These are phyloP conservation scores for Sherardia arvensis DNA, from an alignment of 257 asterid genomes.

Conservation along the genomic window DNA sequence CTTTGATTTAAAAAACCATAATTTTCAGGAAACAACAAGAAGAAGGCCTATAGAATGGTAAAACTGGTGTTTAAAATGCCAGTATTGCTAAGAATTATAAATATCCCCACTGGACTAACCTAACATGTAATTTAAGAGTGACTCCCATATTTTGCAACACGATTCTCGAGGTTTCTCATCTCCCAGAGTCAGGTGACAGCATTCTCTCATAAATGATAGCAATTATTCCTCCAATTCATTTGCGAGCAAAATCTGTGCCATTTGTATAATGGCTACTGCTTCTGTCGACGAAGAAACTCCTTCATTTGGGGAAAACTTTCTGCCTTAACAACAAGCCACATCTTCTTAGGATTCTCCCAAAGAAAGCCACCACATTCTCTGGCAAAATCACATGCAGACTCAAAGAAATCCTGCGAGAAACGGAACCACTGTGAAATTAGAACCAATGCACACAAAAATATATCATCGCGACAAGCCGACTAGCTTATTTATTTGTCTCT, in stretches of 20 bases:
- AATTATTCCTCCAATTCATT: not conserved
- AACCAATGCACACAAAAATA: not conserved
- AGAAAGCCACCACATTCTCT: constrained; percentile 68
- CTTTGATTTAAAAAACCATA: not conserved
- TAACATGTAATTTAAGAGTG: not conserved
- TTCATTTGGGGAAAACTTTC: constrained; percentile 69
- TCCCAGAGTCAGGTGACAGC: not conserved
- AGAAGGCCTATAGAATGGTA: not conserved
- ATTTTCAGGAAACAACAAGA: not conserved
- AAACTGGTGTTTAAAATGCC: not conserved
- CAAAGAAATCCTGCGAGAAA: constrained; percentile 62
- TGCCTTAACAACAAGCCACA: constrained; percentile 72
- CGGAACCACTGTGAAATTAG: not conserved
- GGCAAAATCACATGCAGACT: constrained; percentile 82
- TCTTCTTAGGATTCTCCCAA: constrained; percentile 73
- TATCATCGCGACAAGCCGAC: not conserved
- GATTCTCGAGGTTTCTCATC: not conserved
- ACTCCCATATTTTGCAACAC: not conserved
- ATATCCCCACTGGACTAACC: not conserved
- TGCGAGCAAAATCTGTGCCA: not conserved
- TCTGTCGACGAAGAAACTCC: constrained; percentile 68
- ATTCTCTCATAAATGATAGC: not conserved
- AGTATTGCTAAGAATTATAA: not conserved
- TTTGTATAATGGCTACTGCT: constrained; percentile 30
- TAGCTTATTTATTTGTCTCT: not conserved